Evolutionary conservation across 2,329 filamentous ascomycete genomes (phyloP), one percentile per base, ranked within the genome.

Genomic region (Diplocarpon mali): DNA sequence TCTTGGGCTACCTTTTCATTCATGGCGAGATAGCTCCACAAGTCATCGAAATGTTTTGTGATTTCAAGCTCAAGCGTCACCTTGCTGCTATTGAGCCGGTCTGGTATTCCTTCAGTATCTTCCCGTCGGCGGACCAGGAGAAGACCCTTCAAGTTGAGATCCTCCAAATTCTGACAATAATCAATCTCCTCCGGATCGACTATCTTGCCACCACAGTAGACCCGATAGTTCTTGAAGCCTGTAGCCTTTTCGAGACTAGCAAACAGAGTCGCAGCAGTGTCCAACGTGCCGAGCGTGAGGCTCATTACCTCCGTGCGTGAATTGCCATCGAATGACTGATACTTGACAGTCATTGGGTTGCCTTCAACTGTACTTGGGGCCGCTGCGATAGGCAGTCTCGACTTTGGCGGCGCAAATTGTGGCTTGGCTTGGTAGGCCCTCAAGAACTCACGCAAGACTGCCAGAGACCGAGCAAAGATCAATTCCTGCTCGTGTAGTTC

Each of bases 21-120:
- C 65, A 89, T 75, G 51, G 79, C 78, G 43, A 96, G 70, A 57
- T 90, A 83, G 35, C 78, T 75, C 72, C 92, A 95, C 17, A 98
- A 66, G 49, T 90, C 80, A 43, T 85, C 75, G 57, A 95, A 94
- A 62, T 93, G 85, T 46, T 79, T 73, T 53, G 92, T 68, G 16
- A 96, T 80, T 55, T 90, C 85, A 11, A 76, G 72, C 59, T 96
- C 87, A 2, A 96, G 72, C 30, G 67, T 73, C 50, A 68, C 79
- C 38, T 68, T 74, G 40, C 67, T 76, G 41, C 64, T 71, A 49
- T 68, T 69, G 42, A 72, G 65, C 27, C 69, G 58, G 50, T 67
- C 54, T 20, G 70, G 59, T 45, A 68, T 63, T 3, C 65, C 63
- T 8, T 65, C 60, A 0, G 64, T 58, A 12, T 72, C 69, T 15